These are phyloP conservation scores for Ailanthus altissimus DNA, from an alignment of 345 rosid species.

Conservation along the genomic window DNA sequence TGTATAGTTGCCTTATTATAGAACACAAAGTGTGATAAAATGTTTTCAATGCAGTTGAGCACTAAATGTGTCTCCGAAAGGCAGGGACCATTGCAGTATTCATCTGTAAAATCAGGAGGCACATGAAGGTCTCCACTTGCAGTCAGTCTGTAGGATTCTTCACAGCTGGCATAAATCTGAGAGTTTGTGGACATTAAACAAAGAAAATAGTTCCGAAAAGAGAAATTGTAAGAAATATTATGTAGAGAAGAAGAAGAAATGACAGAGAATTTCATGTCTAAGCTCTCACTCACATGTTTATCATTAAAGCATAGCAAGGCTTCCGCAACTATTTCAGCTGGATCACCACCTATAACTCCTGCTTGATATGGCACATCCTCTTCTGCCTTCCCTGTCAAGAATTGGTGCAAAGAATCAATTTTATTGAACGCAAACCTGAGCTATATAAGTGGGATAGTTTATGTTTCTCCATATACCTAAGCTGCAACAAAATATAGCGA, in stretches of 20 bases:
- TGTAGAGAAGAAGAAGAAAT: background rate
- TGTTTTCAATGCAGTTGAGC: conserved; percentile 60
- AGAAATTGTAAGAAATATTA: background rate
- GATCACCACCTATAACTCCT: conserved; percentile 35
- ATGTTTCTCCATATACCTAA: conserved; percentile 30
- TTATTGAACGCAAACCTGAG: background rate
- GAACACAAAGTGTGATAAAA: conserved; percentile 61
- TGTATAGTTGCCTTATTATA: conserved; percentile 67
- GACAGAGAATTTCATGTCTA: background rate
- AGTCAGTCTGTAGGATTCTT: conserved; percentile 63
- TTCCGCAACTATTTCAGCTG: conserved; percentile 58
- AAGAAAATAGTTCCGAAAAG: background rate
- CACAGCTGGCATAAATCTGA: conserved; percentile 74
- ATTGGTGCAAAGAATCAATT: conserved; percentile 19
- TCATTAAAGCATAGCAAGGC: conserved; percentile 80
- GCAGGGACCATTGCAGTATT: conserved; percentile 82
- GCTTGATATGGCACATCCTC: conserved; percentile 31
- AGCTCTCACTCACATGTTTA: conserved; percentile 46
- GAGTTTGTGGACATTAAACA: background rate
- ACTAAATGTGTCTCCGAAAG: conserved; percentile 68
- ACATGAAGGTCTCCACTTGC: conserved; percentile 62
- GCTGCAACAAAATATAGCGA: conserved; percentile 37
- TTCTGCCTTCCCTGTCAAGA: conserved; percentile 43
- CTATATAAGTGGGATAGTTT: background rate
- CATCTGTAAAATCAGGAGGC: conserved; percentile 40